Evolutionary conservation across 1,284 basidiomycete species (phyloP).

Genomic region (Ceratobasidium sp.): DNA sequence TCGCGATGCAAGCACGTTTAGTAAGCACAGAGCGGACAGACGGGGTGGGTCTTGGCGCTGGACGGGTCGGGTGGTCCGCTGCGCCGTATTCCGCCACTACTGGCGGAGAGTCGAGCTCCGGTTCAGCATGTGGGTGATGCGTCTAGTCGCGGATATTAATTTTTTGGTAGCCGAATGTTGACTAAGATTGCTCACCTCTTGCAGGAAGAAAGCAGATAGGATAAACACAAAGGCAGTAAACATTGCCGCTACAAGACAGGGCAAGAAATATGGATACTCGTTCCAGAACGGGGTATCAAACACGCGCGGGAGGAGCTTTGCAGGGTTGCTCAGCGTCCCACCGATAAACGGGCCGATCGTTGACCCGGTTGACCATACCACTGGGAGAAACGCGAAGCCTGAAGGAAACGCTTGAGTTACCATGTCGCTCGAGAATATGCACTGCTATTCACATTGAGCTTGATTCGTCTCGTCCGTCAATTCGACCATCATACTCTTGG

Average conservation of each 20-base stretch:
- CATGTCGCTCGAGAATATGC: neutral
- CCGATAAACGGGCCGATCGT: conserved; percentile 47
- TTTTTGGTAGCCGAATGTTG: neutral
- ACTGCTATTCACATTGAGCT: conserved; percentile 47
- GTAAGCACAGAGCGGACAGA: conserved; percentile 25
- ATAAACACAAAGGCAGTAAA: conserved; percentile 22
- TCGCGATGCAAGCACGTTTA: conserved; percentile 23
- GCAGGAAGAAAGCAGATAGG: conserved; percentile 6
- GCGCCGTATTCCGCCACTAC: conserved; percentile 5
- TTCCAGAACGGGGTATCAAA: conserved; percentile 47
- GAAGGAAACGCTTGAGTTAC: conserved; percentile 36
- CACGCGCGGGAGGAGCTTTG: conserved; percentile 42
- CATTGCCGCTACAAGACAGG: conserved; percentile 35
- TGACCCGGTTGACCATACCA: conserved; percentile 47
- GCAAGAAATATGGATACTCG: conserved; percentile 49
- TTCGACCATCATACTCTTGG: conserved; percentile 50
- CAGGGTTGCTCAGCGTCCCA: conserved; percentile 46
- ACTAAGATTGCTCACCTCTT: conserved; percentile 24
- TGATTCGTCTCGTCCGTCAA: conserved; percentile 49
- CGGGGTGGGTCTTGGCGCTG: neutral
- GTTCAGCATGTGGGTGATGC: neutral
- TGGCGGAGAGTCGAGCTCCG: neutral
- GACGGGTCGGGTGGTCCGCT: neutral
- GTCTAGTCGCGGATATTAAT: conserved; percentile 5
- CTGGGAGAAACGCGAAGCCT: conserved; percentile 37